These are phyloP conservation scores for Deuterostichococcus epilithicus DNA, from an alignment of 139 green algal species.

Conservation along the genomic window DNA sequence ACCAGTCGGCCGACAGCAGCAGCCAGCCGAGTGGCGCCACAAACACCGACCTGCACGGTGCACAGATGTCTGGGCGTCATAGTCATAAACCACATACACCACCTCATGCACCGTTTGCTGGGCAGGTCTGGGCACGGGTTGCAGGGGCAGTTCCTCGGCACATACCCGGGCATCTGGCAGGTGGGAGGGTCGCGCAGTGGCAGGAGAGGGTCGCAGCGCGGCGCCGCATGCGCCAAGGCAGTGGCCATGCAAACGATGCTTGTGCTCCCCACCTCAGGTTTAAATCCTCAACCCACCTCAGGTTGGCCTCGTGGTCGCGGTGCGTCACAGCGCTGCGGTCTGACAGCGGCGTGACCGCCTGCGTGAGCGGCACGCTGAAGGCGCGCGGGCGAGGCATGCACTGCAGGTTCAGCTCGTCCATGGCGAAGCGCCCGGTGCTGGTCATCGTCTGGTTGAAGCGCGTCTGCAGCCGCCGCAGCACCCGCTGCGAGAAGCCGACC, in stretches of 20 bases:
- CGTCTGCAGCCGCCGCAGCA: conserved; percentile 51
- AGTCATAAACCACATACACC: too few species aligned
- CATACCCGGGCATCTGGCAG: too few species aligned
- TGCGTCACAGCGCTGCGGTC: not conserved
- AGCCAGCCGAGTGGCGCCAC: conserved; percentile 29
- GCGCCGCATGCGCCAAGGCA: too few species aligned
- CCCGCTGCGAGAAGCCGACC: not conserved
- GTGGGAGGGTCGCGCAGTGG: too few species aligned
- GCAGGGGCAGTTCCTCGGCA: too few species aligned
- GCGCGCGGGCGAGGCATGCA: conserved; percentile 45
- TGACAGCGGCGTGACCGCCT: not conserved
- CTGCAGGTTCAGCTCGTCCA: conserved; percentile 80
- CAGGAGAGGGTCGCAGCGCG: too few species aligned
- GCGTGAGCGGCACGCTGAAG: conserved; percentile 23
- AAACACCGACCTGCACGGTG: conserved; percentile 26
- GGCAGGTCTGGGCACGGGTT: too few species aligned
- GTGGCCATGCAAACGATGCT: too few species aligned
- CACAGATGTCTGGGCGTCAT: too few species aligned
- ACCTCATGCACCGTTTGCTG: too few species aligned
- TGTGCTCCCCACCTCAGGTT: too few species aligned
- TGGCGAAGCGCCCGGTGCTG: conserved; percentile 71
- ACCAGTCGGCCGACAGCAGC: conserved; percentile 74
- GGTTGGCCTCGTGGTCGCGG: conserved; percentile 11
- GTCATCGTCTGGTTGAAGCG: conserved; percentile 69
- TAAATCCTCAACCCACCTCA: conserved; percentile 19